phyloP scores from a whole-genome alignment of 352 stramenopile species.

The Globisporangium ultimum region DNA sequence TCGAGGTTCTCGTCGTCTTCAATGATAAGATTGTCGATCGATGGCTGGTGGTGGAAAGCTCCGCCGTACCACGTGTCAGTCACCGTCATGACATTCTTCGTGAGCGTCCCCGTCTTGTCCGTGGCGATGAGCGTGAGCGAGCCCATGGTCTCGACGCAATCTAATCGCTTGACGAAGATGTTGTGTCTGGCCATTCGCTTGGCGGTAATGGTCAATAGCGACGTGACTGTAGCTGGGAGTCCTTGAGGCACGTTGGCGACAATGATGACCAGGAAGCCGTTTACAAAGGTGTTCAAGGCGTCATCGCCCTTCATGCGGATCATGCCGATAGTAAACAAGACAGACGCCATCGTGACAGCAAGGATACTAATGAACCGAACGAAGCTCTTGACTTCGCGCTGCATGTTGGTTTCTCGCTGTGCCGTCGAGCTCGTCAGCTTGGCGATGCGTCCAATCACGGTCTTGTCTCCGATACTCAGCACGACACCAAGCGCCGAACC shows the following conservation, averaged over 20 bases:
- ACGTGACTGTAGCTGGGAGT: slow-evolving; percentile 89
- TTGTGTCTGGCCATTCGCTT: slow-evolving; percentile 72
- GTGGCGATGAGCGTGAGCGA: slow-evolving; percentile 35
- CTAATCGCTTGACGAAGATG: slow-evolving; percentile 87
- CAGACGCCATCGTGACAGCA: slow-evolving; percentile 24
- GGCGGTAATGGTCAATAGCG: slow-evolving; percentile 85
- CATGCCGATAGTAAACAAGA: slow-evolving; percentile 31
- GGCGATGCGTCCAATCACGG: slow-evolving; percentile 51
- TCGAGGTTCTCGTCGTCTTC: slow-evolving; percentile 32
- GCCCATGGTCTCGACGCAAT: slow-evolving; percentile 88
- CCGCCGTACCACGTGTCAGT: slow-evolving; percentile 38
- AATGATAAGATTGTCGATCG: slow-evolving; percentile 22
- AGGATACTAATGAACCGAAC: slow-evolving; percentile 43
- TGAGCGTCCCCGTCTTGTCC: slow-evolving; percentile 92
- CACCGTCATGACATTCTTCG: slow-evolving; percentile 64
- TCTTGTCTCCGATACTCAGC: slow-evolving; percentile 41
- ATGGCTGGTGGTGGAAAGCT: slow-evolving; percentile 29
- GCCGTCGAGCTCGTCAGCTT: slow-evolving; percentile 33
- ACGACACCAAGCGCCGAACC: slow-evolving; percentile 40
- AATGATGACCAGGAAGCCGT: slow-evolving; percentile 49
- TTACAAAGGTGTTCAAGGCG: slow-evolving; percentile 38
- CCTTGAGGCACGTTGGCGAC: slow-evolving; percentile 77
- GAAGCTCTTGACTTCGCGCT: slow-evolving; percentile 40
- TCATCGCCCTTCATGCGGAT: slow-evolving; percentile 32
- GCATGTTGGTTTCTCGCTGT: slow-evolving; percentile 35